Evolutionary conservation across 768 basidiomycete species (phyloP).

Genomic region (Boletales sp.): DNA sequence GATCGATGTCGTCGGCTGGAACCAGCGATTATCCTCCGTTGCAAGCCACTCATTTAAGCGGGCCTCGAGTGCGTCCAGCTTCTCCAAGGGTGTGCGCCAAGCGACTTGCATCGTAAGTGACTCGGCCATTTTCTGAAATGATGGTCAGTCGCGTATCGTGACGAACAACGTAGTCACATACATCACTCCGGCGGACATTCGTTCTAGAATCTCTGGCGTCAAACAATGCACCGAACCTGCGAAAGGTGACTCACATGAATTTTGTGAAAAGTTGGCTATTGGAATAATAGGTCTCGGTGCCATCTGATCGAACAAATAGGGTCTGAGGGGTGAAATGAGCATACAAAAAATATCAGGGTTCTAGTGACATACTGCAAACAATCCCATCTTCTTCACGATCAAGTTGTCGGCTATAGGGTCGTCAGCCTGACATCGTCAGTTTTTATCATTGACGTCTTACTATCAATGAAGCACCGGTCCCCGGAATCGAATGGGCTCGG

Average conservation of each 20-base stretch:
- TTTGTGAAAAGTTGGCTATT: slow-evolving; percentile 73
- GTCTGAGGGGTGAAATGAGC: slow-evolving; percentile 38
- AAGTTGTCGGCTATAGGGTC: slow-evolving; percentile 55
- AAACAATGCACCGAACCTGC: not conserved
- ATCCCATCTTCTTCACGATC: slow-evolving; percentile 75
- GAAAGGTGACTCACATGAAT: slow-evolving; percentile 54
- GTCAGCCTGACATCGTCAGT: slow-evolving; percentile 5
- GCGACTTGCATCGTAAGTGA: slow-evolving; percentile 65
- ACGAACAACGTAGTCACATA: slow-evolving; percentile 24
- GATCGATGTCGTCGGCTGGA: slow-evolving; percentile 61
- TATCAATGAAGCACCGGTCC: slow-evolving; percentile 74
- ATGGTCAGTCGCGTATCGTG: slow-evolving; percentile 10
- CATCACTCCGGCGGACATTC: slow-evolving; percentile 71
- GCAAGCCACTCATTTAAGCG: slow-evolving; percentile 71
- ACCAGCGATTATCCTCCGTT: slow-evolving; percentile 81
- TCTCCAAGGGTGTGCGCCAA: slow-evolving; percentile 71
- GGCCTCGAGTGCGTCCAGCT: slow-evolving; percentile 66
- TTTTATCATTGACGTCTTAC: slow-evolving; percentile 29
- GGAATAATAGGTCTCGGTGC: slow-evolving; percentile 78
- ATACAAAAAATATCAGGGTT: not conserved
- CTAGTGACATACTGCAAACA: slow-evolving; percentile 58
- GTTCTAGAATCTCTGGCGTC: slow-evolving; percentile 37
- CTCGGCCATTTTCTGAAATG: slow-evolving; percentile 60
- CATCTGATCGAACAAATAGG: slow-evolving; percentile 66
- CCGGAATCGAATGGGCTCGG: slow-evolving; percentile 75